phyloP scores from a whole-genome alignment of 306 rosid genomes.

The Malus orientalis region DNA sequence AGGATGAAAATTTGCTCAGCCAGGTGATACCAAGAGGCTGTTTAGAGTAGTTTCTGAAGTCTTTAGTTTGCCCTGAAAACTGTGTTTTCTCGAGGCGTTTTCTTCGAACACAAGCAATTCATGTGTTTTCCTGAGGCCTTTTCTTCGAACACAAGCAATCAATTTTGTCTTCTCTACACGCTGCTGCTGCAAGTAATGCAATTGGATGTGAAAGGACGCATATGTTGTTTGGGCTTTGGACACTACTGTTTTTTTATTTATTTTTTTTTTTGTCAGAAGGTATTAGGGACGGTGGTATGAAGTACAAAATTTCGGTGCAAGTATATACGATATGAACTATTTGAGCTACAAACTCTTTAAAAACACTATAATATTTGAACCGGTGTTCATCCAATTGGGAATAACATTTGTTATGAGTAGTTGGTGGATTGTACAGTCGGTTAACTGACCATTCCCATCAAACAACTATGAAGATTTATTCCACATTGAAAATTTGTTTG shows the following conservation, averaged over 20 bases:
- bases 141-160: no score
- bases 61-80: neutral
- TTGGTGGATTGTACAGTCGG: no score
- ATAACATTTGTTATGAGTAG: neutral
- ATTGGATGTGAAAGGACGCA: neutral
- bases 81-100: neutral
- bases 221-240: neutral
- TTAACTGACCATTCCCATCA: neutral
- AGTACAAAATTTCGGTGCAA: no score
- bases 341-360: no score
- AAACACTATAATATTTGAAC: neutral
- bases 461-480: no score
- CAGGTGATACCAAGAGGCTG: slow-evolving; percentile 15
- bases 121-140: no score
- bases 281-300: no score
- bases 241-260: neutral
- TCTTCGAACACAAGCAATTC: neutral
- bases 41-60: neutral
- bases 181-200: neutral
- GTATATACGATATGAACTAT: no score
- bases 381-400: no score
- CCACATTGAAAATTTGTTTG: neutral
- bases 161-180: neutral
- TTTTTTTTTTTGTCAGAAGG: no score
- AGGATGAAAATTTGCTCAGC: slow-evolving; percentile 15